Conservation (phyloP, 2,329 filamentous ascomycete genomes). For the Endoconidiophora laricicola region DNA sequence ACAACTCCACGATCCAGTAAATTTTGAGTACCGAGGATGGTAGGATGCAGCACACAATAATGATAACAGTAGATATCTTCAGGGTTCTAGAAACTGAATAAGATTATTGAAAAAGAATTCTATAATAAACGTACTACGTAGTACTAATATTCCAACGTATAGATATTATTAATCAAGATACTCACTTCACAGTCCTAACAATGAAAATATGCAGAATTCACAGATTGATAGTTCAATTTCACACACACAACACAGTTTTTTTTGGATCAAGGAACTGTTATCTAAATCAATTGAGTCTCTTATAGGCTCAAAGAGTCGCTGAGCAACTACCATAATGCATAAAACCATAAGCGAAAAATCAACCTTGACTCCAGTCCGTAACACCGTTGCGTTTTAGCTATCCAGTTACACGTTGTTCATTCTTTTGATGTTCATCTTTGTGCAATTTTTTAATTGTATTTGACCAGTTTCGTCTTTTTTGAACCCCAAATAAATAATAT, state of each 20-base stretch:
- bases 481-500: slow-evolving; percentile 2
- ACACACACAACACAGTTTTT: not conserved
- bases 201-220: too few relatives aligned
- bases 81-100: too few relatives aligned
- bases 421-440: slow-evolving; percentile 4
- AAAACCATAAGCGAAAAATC: slow-evolving; percentile 6
- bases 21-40: too few relatives aligned
- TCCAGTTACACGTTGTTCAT: slow-evolving; percentile 9
- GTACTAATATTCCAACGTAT: too few relatives aligned
- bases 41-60: too few relatives aligned
- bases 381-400: not conserved
- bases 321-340: slow-evolving; percentile 1
- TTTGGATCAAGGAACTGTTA: slow-evolving; percentile 1
- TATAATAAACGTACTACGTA: too few relatives aligned
- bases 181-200: too few relatives aligned
- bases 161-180: too few relatives aligned
- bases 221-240: too few relatives aligned
- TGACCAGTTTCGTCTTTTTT: not conserved
- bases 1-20: too few relatives aligned
- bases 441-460: slow-evolving; percentile 8
- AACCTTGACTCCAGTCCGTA: slow-evolving; percentile 10
- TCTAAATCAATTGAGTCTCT: slow-evolving; percentile 9
- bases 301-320: slow-evolving; percentile 3
- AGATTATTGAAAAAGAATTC: too few relatives aligned
- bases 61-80: too few relatives aligned